phyloP scores from a whole-genome alignment of 306 rosid genomes.

The Cicer cuneatum region DNA sequence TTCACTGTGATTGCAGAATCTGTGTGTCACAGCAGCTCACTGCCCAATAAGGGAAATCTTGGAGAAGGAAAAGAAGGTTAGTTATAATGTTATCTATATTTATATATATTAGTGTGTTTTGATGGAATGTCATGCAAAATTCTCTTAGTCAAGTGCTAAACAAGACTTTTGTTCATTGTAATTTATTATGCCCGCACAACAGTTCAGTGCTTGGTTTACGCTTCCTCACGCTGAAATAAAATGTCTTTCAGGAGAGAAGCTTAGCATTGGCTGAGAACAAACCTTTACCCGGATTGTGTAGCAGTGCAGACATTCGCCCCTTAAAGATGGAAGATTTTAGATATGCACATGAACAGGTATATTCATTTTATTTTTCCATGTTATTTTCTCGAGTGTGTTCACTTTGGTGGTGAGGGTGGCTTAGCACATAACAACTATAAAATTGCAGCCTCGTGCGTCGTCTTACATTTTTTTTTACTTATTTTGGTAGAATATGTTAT shows the following conservation, averaged over 20 bases:
- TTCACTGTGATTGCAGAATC: constrained; percentile 72
- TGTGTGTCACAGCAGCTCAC: constrained; percentile 90
- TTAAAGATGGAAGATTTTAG: constrained; percentile 83
- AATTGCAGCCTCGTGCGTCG: constrained; percentile 22
- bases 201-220: constrained; percentile 33
- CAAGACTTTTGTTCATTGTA: background rate
- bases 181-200: background rate
- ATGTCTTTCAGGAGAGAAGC: constrained; percentile 68
- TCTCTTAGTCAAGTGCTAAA: background rate
- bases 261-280: constrained; percentile 66
- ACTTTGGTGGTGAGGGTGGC: background rate
- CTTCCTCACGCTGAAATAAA: constrained; percentile 32
- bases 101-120: background rate
- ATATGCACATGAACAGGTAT: constrained; percentile 92
- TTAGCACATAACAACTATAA: background rate
- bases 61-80: constrained; percentile 90
- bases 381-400: background rate
- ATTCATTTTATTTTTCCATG: constrained; percentile 19
- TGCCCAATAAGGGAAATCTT: constrained; percentile 89
- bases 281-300: constrained; percentile 67
- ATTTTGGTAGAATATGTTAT: background rate
- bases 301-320: constrained; percentile 74
- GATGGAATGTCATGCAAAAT: background rate
- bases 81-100: constrained; percentile 5
- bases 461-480: background rate